Percentiles rank a stretch among this genome's conserved stretches.
phyloP scores from a whole-genome alignment of 306 rosid genomes.

The Pueraria montana region DNA sequence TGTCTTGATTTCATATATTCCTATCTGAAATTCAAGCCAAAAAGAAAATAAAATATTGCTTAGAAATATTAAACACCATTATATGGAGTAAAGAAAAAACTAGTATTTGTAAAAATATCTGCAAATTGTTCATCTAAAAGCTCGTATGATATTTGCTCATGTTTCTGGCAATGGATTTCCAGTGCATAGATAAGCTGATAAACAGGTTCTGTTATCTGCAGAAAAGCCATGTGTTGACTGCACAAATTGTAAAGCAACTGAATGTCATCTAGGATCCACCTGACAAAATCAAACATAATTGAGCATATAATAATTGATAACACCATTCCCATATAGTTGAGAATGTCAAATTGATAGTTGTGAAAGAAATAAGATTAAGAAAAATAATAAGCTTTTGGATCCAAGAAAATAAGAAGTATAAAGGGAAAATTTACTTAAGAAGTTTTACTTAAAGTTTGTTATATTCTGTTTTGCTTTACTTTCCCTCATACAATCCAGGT shows the following conservation, averaged over 20 bases:
- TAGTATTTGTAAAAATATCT: neutral
- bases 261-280: conserved; percentile 22
- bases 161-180: neutral
- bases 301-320: conserved; percentile 15
- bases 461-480: neutral
- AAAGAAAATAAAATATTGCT: neutral
- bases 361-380: neutral
- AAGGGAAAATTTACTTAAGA: conserved; percentile 11
- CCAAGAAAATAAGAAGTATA: neutral
- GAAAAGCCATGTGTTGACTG: conserved; percentile 76
- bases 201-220: conserved; percentile 68
- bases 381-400: neutral
- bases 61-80: neutral
- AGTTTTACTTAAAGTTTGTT: neutral
- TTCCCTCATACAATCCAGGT: neutral
- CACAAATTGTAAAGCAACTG: conserved; percentile 30
- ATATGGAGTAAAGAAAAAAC: neutral
- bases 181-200: conserved; percentile 70
- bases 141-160: neutral
- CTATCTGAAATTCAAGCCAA: neutral
- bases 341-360: neutral
- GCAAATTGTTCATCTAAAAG: neutral
- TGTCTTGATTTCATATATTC: neutral
- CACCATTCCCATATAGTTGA: neutral
- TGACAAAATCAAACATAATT: neutral